Percentiles rank a stretch among this genome's conserved stretches.
phyloP scores from a whole-genome alignment of 805 yeast species.

The Pichia pseudocactophila region DNA sequence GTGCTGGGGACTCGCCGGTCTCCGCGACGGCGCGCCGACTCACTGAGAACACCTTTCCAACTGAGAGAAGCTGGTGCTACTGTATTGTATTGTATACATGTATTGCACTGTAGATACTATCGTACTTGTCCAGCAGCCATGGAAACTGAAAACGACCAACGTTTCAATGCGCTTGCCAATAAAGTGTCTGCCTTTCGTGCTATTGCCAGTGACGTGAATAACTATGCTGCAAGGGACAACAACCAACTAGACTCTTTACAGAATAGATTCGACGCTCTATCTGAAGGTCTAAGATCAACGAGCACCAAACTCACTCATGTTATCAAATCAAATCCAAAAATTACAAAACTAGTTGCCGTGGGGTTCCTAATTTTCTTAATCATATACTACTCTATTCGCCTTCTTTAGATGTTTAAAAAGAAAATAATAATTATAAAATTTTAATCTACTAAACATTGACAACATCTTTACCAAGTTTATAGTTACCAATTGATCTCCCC shows the following conservation, averaged over 20 bases:
- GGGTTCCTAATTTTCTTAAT: conserved; percentile 48
- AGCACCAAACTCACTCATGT: conserved; percentile 47
- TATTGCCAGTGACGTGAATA: conserved; percentile 60
- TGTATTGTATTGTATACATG: too few relatives aligned
- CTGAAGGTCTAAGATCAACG: conserved; percentile 41
- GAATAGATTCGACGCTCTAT: conserved; percentile 42
- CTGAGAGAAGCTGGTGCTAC: not conserved
- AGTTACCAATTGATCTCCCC: conserved; percentile 90
- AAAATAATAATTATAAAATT: too few relatives aligned
- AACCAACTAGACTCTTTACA: conserved; percentile 34
- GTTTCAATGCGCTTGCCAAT: conserved; percentile 53
- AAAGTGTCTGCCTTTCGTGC: conserved; percentile 56
- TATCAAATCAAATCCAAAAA: conserved; percentile 47
- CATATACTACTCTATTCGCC: conserved; percentile 39
- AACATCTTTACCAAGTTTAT: conserved; percentile 77
- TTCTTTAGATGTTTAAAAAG: too few relatives aligned
- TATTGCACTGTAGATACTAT: too few relatives aligned
- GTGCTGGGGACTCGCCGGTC: conserved; percentile 27
- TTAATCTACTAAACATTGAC: conserved; percentile 26
- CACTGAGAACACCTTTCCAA: not conserved
- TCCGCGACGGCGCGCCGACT: conserved; percentile 4
- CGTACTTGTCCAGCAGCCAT: not conserved
- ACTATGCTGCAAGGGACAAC: conserved; percentile 49
- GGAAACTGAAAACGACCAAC: conserved; percentile 44
- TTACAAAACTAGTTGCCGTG: conserved; percentile 50